These are phyloP conservation scores for Pseudotulostoma volvatum DNA, from an alignment of 495 filamentous ascomycete species.

Conservation along the genomic window DNA sequence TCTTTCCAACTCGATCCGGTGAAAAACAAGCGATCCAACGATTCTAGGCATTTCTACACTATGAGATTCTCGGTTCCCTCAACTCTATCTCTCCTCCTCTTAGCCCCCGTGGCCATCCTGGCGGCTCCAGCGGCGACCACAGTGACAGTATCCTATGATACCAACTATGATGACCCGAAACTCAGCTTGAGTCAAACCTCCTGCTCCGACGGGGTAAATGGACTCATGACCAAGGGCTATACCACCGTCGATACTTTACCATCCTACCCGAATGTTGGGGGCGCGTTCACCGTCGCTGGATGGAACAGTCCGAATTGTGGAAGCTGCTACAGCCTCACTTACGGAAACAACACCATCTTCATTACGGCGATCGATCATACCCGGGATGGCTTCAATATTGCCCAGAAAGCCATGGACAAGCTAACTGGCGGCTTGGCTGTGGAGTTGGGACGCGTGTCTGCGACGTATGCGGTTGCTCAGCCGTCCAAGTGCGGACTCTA, in stretches of 20 bases:
- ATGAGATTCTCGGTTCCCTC: too few relatives aligned
- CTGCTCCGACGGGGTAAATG: constrained; percentile 37
- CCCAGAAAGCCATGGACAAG: constrained; percentile 43
- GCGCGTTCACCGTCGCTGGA: constrained; percentile 37
- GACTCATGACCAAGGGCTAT: constrained; percentile 51
- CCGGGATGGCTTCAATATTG: constrained; percentile 45
- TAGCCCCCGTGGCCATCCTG: background rate
- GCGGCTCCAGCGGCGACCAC: constrained; percentile 1
- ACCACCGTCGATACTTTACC: constrained; percentile 43
- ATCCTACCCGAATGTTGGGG: constrained; percentile 45
- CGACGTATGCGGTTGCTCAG: constrained; percentile 18
- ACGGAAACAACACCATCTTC: constrained; percentile 41
- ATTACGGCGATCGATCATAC: constrained; percentile 53
- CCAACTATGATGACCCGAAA: constrained; percentile 16
- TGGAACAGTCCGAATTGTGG: constrained; percentile 50
- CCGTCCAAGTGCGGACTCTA: constrained; percentile 7
- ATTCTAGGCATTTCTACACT: too few relatives aligned
- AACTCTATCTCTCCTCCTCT: too few relatives aligned
- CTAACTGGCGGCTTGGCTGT: constrained; percentile 43
- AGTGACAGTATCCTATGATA: constrained; percentile 23
- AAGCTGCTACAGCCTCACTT: constrained; percentile 50
- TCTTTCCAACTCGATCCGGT: too few relatives aligned
- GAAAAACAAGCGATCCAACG: too few relatives aligned
- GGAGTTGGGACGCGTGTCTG: constrained; percentile 39
- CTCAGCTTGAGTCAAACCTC: constrained; percentile 45